Base-by-base conservation (phyloP, 805 yeast genomes). In the Zygotorulaspora sp. region DNA sequence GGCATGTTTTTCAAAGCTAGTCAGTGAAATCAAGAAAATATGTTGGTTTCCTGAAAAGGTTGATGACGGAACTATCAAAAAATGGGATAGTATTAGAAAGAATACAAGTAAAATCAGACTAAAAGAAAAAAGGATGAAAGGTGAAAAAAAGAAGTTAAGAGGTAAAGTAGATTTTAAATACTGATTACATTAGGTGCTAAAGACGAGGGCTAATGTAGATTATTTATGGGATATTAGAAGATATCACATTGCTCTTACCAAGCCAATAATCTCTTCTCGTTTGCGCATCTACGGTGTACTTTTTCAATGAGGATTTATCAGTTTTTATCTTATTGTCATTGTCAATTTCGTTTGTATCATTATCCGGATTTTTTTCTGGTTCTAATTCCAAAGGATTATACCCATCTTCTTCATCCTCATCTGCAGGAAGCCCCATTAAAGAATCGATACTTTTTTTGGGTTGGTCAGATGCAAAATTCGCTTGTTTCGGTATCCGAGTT, bases 1-100 rank as follows among this genome's bases (percentile, higher is more conserved):
- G 4, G 68, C 71, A 17, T 85, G 95, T 47, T 74, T 75, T 41
- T 59, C 61, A n/a, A 82, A 81, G 54, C 66, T 85, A 9, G 62
- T 74, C 3, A 48, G 59, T 2, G 81, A 76, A 38, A 68, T 85
- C 40, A 72, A 68, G 42, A 56, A 57, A 1, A 57, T 58, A 1
- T 74, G 74, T 1, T 61, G 58, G 41, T 70, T 80, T 43, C 73
- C 72, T 0, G 62, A 59, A 1, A 83, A 77, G 35, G 60, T 68
- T 1, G 65, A 69, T 14, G 68, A 61, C 17, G 72, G 63, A n/a
- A 63, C 76, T 35, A 43, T 65, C 38, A 49, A 62, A 39, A 72
- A 73, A 50, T 81, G 88, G 89, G 60, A 61, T 6, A 57, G 58
- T 5, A 58, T 65, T 3, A 48, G 49, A 30, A 44, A 50, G 15